phyloP scores from a whole-genome alignment of 2,329 filamentous ascomycete genomes.

The Allantophomopsis lycopodina region DNA sequence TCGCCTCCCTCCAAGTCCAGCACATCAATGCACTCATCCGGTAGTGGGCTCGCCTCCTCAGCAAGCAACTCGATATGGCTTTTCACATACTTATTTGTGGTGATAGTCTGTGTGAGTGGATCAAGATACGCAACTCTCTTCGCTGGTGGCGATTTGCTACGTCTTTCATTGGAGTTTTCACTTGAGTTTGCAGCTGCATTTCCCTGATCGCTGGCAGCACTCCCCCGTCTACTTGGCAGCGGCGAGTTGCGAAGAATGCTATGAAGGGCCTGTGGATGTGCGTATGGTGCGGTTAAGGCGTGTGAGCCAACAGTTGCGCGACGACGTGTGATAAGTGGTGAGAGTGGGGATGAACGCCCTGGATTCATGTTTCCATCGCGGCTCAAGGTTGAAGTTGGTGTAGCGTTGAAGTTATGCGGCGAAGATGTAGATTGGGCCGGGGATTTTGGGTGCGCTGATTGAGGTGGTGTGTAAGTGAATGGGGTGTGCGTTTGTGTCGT shows the following conservation, averaged over 20 bases:
- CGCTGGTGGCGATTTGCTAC: neutral
- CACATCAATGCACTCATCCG: constrained; percentile 21
- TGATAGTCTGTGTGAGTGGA: constrained; percentile 49
- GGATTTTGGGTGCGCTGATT: constrained; percentile 15
- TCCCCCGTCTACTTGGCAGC: constrained; percentile 23
- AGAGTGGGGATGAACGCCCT: constrained; percentile 7
- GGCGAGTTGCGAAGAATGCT: constrained; percentile 56
- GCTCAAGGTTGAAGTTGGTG: too few relatives aligned
- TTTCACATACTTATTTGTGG: constrained; percentile 44
- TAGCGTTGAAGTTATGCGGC: too few relatives aligned
- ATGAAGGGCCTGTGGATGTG: constrained; percentile 41
- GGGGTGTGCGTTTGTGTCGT: constrained; percentile 3
- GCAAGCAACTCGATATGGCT: constrained; percentile 49
- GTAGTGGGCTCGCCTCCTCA: constrained; percentile 37
- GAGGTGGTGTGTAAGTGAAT: constrained; percentile 18
- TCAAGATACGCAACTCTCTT: constrained; percentile 46
- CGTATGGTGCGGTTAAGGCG: constrained; percentile 32
- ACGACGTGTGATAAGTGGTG: constrained; percentile 23
- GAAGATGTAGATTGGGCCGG: too few relatives aligned
- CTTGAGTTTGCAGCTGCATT: too few relatives aligned
- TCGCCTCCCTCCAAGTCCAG: constrained; percentile 36
- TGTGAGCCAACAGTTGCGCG: constrained; percentile 19
- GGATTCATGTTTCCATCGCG: neutral
- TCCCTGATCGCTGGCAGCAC: too few relatives aligned
- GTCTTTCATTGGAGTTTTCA: neutral